Percentiles rank a stretch among this genome's conserved stretches.
These are phyloP conservation scores for Trametes punicea DNA, from an alignment of 768 basidiomycete genomes.

Conservation along the genomic window DNA sequence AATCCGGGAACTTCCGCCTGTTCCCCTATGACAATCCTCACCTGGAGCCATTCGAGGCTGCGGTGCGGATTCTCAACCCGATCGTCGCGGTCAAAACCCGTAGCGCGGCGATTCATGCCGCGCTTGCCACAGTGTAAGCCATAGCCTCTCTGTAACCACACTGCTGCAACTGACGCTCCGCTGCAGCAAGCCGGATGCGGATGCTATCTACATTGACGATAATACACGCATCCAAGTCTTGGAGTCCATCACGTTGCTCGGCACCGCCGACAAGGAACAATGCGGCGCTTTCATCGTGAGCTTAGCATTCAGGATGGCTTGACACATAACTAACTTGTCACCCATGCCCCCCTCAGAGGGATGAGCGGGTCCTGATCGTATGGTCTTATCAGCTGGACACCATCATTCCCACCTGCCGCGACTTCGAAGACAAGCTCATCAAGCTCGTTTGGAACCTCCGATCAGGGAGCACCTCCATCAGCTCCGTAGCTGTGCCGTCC, in stretches of 20 bases:
- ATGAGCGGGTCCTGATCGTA: slow-evolving; percentile 77
- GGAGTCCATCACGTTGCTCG: slow-evolving; percentile 62
- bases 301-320: slow-evolving; percentile 7
- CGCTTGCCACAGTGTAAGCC: slow-evolving; percentile 64
- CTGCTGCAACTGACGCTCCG: background rate
- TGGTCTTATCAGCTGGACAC: slow-evolving; percentile 84
- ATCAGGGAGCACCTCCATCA: slow-evolving; percentile 38
- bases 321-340: background rate
- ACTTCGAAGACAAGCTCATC: slow-evolving; percentile 77
- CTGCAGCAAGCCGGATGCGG: slow-evolving; percentile 53
- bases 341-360: slow-evolving; percentile 45
- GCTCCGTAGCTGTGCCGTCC: slow-evolving; percentile 33
- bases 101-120: slow-evolving; percentile 80
- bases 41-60: slow-evolving; percentile 79
- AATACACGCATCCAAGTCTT: slow-evolving; percentile 88
- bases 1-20: slow-evolving; percentile 66
- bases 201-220: slow-evolving; percentile 64
- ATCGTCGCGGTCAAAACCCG: slow-evolving; percentile 84
- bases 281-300: slow-evolving; percentile 83
- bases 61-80: slow-evolving; percentile 71
- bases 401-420: slow-evolving; percentile 67
- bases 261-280: slow-evolving; percentile 85
- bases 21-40: slow-evolving; percentile 83
- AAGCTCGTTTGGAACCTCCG: slow-evolving; percentile 67
- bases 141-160: background rate